A percentile compares a stretch with the other conserved stretches of the same genome.
Conservation (phyloP, 352 stramenopile genomes). For the Poterioochromonas sp. region DNA sequence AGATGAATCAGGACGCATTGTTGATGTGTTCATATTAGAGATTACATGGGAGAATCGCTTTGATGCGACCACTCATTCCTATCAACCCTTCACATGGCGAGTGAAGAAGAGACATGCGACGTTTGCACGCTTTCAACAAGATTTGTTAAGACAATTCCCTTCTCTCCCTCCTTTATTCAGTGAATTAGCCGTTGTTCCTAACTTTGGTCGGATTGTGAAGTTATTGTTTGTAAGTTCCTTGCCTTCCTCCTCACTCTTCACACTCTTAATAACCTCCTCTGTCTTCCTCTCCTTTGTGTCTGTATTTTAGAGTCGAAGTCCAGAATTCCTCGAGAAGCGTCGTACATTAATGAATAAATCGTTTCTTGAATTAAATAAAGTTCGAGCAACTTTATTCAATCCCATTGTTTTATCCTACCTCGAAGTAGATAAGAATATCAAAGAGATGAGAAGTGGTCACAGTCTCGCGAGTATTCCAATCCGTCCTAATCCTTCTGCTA, state of each 20-base stretch:
- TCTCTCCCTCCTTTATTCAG: background rate
- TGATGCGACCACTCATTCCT: background rate
- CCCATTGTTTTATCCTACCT: background rate
- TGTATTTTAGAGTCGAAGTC: background rate
- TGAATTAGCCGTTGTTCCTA: background rate
- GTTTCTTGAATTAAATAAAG: background rate
- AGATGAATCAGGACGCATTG: background rate
- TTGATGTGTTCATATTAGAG: background rate
- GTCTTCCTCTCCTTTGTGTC: background rate
- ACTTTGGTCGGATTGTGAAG: background rate
- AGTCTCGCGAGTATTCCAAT: background rate
- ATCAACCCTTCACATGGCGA: background rate
- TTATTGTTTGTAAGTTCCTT: background rate
- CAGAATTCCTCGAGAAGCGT: background rate
- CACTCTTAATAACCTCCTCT: background rate
- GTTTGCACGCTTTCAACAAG: background rate
- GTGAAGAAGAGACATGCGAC: background rate
- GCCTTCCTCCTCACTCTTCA: background rate
- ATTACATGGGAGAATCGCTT: background rate
- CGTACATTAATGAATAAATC: background rate
- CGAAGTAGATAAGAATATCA: background rate
- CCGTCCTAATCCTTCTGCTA: background rate
- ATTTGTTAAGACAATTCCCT: background rate
- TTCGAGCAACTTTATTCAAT: background rate
- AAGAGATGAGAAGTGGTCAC: background rate